Conservation (phyloP, 495 filamentous ascomycete species). For the Aspergillus biplanus region DNA sequence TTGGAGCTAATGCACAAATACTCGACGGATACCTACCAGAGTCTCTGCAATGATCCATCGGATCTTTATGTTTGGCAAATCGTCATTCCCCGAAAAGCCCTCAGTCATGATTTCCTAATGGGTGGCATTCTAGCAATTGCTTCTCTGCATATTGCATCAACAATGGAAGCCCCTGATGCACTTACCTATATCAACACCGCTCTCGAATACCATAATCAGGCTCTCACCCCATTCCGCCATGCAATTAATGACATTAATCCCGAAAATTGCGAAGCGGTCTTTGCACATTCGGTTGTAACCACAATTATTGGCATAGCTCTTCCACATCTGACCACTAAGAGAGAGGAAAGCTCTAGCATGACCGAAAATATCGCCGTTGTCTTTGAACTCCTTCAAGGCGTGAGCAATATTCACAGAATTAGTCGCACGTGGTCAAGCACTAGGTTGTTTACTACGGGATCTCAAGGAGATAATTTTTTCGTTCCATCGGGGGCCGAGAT, state of each 20-base stretch:
- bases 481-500: slow-evolving; percentile 13
- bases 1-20: slow-evolving; percentile 50
- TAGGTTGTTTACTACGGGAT: slow-evolving; percentile 29
- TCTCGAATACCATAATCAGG: slow-evolving; percentile 53
- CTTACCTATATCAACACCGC: slow-evolving; percentile 54
- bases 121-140: slow-evolving; percentile 57
- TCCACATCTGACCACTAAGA: slow-evolving; percentile 42
- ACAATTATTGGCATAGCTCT: slow-evolving; percentile 52
- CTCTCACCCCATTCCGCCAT: slow-evolving; percentile 48
- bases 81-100: slow-evolving; percentile 51
- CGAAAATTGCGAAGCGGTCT: slow-evolving; percentile 54
- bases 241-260: slow-evolving; percentile 50
- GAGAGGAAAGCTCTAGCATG: slow-evolving; percentile 35
- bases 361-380: slow-evolving; percentile 43
- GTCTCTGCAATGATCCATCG: slow-evolving; percentile 33
- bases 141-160: slow-evolving; percentile 55
- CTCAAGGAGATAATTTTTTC: slow-evolving; percentile 22
- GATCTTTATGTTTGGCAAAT: slow-evolving; percentile 41
- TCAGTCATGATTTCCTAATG: slow-evolving; percentile 57
- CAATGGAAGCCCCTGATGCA: slow-evolving; percentile 37
- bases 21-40: slow-evolving; percentile 44
- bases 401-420: slow-evolving; percentile 39
- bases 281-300: slow-evolving; percentile 56
- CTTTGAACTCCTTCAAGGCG: slow-evolving; percentile 42
- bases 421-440: slow-evolving; percentile 37